Base-by-base conservation (phyloP, 108 stramenopile species). In the Skeletonema costatum region DNA sequence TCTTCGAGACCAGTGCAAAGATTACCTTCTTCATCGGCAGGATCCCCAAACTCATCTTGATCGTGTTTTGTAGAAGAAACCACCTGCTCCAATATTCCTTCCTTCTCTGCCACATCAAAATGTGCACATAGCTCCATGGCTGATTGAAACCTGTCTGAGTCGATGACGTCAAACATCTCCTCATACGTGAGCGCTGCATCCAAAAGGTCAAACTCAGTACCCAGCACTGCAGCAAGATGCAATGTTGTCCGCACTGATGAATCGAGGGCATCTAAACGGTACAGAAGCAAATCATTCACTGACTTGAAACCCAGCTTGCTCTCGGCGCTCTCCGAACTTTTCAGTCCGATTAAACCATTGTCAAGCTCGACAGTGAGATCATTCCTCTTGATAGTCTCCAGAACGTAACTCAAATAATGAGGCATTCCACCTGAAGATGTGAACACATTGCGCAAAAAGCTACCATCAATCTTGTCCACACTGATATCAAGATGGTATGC, bases 341-440 rank as follows among this genome's bases (percentile, higher is more conserved):
- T 77, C 72, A 78, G 32, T 0, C 82, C 69, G 44, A 83, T 61
- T 46, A 75, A 38, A 16, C 85, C 85, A 63, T 73, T 78, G 36
- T 76, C 82, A n/a, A 73, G 44, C 71, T 64, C 68, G 21, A 60
- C 65, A 4, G 60, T 66, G 17, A 79, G 82, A 6, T 90, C 71
- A 17, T 80, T 74, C 48, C 85, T 60, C 60, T 90, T 90, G 38
- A 90, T 90, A 36, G 68, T 59, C 53, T 91, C 86, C 2, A 92
- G 56, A 29, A 88, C 74, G 59, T 90, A 88, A 51, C 70, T 86
- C 29, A 86, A 80, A 71, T 86, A 92, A 51, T 86, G 85, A 60
- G 91, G 91, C 79, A 90, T 78, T 19, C 89, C 91, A 38, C 88
- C 87, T 2, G 88, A 85, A 51, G 80, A 71, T 30, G 71, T 81